These are phyloP conservation scores for Plantago rigida DNA, from an alignment of 305 asterid species.

Conservation along the genomic window DNA sequence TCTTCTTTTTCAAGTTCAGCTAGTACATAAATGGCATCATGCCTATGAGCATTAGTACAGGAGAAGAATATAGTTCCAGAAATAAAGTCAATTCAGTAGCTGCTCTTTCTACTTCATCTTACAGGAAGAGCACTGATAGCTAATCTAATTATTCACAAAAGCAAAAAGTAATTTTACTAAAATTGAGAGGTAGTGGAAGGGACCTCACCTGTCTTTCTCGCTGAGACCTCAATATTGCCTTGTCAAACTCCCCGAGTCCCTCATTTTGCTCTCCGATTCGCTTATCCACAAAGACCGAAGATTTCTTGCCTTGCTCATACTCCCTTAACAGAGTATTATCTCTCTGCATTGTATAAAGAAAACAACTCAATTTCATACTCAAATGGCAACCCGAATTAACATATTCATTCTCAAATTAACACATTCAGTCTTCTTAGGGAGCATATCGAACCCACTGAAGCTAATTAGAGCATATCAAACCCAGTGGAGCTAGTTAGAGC, in stretches of 20 bases:
- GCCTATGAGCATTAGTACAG: too few relatives aligned
- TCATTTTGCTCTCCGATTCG: slow-evolving; percentile 83
- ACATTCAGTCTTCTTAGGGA: too few relatives aligned
- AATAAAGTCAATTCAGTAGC: too few relatives aligned
- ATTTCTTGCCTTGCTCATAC: slow-evolving; percentile 67
- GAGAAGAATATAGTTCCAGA: not conserved
- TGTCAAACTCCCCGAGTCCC: slow-evolving; percentile 76
- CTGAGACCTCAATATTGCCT: slow-evolving; percentile 83
- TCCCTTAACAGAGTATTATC: slow-evolving; percentile 77
- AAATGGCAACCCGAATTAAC: too few relatives aligned
- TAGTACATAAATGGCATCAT: slow-evolving; percentile 43
- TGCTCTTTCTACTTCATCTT: too few relatives aligned
- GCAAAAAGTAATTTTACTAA: not conserved
- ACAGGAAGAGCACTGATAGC: too few relatives aligned
- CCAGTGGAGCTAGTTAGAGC: too few relatives aligned
- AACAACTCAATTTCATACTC: not conserved
- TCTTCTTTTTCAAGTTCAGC: slow-evolving; percentile 30
- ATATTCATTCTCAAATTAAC: too few relatives aligned
- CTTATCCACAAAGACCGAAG: slow-evolving; percentile 69
- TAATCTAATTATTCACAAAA: too few relatives aligned
- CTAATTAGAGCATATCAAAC: too few relatives aligned
- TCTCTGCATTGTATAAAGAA: slow-evolving; percentile 50
- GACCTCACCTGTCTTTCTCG: slow-evolving; percentile 64
- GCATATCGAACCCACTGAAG: too few relatives aligned
- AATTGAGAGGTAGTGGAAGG: not conserved